phyloP scores from a whole-genome alignment of 352 stramenopile genomes.

The Peronosclerospora sorghi region DNA sequence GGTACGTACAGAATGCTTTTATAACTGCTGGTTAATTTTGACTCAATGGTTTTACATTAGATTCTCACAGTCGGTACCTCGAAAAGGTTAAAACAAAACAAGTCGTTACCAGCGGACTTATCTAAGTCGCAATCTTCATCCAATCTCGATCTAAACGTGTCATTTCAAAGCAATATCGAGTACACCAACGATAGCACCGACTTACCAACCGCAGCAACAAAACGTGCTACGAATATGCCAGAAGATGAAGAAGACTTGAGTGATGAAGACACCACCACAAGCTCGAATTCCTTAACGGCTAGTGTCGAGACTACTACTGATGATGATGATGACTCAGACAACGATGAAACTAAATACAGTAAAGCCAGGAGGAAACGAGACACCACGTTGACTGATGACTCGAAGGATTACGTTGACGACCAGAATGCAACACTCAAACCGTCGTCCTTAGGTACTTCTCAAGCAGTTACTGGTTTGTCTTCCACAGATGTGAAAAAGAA shows the following conservation, averaged over 20 bases:
- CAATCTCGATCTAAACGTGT: too few species aligned
- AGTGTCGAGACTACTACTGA: background rate
- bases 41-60: constrained; percentile 6
- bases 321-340: constrained; percentile 11
- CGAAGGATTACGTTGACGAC: constrained; percentile 9
- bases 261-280: too few species aligned
- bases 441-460: constrained; percentile 1
- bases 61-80: constrained; percentile 21
- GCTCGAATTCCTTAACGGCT: too few species aligned
- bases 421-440: background rate
- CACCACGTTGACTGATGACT: constrained; percentile 19
- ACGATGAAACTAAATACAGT: constrained; percentile 11
- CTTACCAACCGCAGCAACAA: too few species aligned
- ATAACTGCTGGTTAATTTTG: background rate
- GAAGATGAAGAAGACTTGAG: too few species aligned
- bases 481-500: constrained; percentile 13
- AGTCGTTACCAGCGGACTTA: background rate
- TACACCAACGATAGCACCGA: too few species aligned
- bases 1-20: constrained; percentile 14
- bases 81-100: background rate
- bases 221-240: too few species aligned
- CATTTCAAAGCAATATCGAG: too few species aligned
- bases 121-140: too few species aligned
- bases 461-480: constrained; percentile 11
- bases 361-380: constrained; percentile 13